Base-by-base conservation (phyloP, 306 rosid species). In the Prunus campanulata region DNA sequence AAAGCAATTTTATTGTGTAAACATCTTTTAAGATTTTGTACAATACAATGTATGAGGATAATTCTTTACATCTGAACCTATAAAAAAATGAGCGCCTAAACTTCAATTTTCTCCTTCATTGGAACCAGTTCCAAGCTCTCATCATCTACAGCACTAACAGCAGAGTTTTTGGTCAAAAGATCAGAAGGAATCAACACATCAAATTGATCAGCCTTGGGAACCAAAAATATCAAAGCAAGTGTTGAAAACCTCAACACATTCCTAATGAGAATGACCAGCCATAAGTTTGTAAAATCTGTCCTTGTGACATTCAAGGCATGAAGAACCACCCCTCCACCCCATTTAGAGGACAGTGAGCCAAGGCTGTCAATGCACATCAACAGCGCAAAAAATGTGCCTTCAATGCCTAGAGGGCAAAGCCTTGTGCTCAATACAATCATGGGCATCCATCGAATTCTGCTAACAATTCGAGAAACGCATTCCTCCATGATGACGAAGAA, bases 341-440 rank as follows among this genome's bases (percentile, higher is more conserved):
- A 85, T 79, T 49, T 88, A 16, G 93, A 84, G 32, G 87, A 69
- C 62, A 92, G 79, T 4, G 22, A 9, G 10, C 92, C 97, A 8
- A 80, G 68, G 77, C 93, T 92, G 62, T 92, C 97, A 44, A 92
- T 88, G 84, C 89, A 83, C 88, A 89, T 89, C 27, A 92, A 66
- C 11, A 90, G 76, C 1, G 97, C 97, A 13, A 92, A 92, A 78
- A 90, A 92, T 0, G 96, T 88, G 57, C 97, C 97, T 76, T 90
- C 97, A 30, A 92, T 92, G 51, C 97, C 97, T 0, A 79, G 4
- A 20, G 91, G 92, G 74, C 98, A 90, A 3, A 93, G 83, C 71
- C 86, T 86, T 25, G 91, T 83, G 83, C 93, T 90, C 46, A 90
- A 54, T 2, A 92, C 92, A 67, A 92, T 77, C 96, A 93, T 86